Evolutionary conservation across 148 eudicot genomes (phyloP).

Genomic region (Camellia lanceoleosa): DNA sequence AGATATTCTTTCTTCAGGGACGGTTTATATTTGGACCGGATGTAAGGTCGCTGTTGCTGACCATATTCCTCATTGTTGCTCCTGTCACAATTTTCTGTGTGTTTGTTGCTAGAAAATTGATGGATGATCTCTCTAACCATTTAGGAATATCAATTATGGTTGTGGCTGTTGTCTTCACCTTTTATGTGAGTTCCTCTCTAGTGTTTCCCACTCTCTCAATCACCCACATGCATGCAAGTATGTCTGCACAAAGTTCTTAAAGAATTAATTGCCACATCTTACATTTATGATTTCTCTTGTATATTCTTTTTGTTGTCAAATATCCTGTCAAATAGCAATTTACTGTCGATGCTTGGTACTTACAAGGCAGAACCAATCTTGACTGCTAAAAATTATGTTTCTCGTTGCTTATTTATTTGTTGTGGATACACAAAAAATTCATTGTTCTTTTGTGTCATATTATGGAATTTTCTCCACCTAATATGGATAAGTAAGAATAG

Average conservation of each 20-base stretch:
- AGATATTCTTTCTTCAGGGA: slow-evolving; percentile 91
- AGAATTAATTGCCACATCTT: background rate
- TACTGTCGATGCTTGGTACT: background rate
- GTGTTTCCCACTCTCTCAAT: slow-evolving; percentile 1
- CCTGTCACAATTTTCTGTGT: slow-evolving; percentile 78
- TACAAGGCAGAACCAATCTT: slow-evolving; percentile 4
- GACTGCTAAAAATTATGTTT: background rate
- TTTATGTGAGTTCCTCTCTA: slow-evolving; percentile 56
- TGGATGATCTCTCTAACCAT: slow-evolving; percentile 62
- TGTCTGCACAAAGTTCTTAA: background rate
- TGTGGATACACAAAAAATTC: background rate
- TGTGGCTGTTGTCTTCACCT: slow-evolving; percentile 64
- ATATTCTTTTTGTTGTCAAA: background rate
- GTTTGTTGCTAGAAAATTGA: slow-evolving; percentile 79
- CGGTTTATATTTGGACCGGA: slow-evolving; percentile 93
- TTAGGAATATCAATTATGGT: slow-evolving; percentile 73
- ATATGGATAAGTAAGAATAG: too few relatives aligned
- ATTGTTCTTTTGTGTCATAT: too few relatives aligned
- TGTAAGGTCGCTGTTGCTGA: slow-evolving; percentile 79
- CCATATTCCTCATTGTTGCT: slow-evolving; percentile 84
- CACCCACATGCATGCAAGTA: background rate
- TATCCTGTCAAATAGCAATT: background rate
- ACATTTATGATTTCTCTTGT: background rate
- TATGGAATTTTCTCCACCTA: too few relatives aligned
- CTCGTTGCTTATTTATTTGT: background rate